phyloP scores from a whole-genome alignment of 441 rosid species.

The Mallotus japonicus region DNA sequence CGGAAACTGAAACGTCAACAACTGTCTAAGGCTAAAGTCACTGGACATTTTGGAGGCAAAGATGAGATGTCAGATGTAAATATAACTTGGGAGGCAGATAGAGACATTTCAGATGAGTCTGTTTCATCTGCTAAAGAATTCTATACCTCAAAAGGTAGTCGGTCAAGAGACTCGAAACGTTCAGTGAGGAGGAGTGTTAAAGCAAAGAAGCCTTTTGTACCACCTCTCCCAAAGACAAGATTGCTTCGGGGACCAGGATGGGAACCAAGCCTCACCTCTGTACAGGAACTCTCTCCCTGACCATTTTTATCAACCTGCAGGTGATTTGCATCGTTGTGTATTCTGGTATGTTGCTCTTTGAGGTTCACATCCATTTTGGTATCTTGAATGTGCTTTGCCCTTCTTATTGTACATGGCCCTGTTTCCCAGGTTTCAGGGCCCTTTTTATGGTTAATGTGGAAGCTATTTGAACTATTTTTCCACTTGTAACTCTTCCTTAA shows the following conservation, averaged over 20 bases:
- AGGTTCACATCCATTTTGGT: no score
- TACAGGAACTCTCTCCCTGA: conserved; percentile 60
- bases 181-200: conserved; percentile 24
- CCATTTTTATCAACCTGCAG: not conserved
- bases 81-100: conserved; percentile 35
- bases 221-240: conserved; percentile 45
- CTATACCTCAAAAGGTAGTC: conserved; percentile 34
- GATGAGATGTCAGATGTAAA: conserved; percentile 33
- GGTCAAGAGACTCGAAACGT: conserved; percentile 10
- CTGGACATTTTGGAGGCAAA: conserved; percentile 16
- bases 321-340: conserved; percentile 1
- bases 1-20: conserved; percentile 43
- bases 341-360: conserved; percentile 14
- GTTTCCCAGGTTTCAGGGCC: not conserved
- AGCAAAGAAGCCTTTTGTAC: conserved; percentile 50
- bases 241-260: conserved; percentile 27
- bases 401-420: not conserved
- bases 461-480: not conserved
- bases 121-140: conserved; percentile 50
- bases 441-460: not conserved
- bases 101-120: conserved; percentile 36
- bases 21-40: conserved; percentile 17
- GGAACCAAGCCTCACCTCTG: conserved; percentile 58
- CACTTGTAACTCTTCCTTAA: not conserved
- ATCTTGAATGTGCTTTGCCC: not conserved